A percentile compares a stretch with the other conserved stretches of the same genome.
Conservation (phyloP, 352 stramenopile genomes). For the Globisporangium heterothallicum region DNA sequence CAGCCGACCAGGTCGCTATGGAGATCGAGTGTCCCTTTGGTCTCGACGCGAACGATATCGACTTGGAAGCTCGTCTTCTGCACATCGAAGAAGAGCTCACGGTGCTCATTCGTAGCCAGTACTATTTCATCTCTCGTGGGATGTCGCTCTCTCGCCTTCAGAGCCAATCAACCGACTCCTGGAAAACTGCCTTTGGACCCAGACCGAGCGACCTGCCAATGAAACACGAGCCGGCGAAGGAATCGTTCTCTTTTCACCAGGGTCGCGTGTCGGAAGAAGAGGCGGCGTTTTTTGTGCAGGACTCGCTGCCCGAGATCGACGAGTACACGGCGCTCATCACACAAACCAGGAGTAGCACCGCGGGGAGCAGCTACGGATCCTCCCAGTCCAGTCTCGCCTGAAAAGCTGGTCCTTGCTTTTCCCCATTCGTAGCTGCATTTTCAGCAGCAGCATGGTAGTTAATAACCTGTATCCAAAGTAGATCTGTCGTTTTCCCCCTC, state of each 20-base stretch:
- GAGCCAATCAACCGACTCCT: slow-evolving; percentile 1
- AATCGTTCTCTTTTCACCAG: slow-evolving; percentile 67
- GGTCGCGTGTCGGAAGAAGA: slow-evolving; percentile 45
- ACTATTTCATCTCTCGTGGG: slow-evolving; percentile 73
- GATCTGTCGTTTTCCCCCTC: neutral
- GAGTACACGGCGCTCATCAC: slow-evolving; percentile 67
- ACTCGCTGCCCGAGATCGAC: slow-evolving; percentile 68
- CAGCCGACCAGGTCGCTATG: slow-evolving; percentile 75
- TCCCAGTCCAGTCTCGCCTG: slow-evolving; percentile 16
- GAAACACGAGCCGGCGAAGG: slow-evolving; percentile 15
- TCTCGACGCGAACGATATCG: slow-evolving; percentile 76
- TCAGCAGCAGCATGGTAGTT: too few relatives aligned
- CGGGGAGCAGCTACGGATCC: slow-evolving; percentile 17
- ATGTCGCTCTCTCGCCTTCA: slow-evolving; percentile 17
- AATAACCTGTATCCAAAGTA: too few relatives aligned
- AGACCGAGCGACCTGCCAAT: neutral
- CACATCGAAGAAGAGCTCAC: slow-evolving; percentile 83
- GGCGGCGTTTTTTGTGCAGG: slow-evolving; percentile 21
- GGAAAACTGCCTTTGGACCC: neutral
- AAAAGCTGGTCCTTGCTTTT: neutral
- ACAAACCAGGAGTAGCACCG: slow-evolving; percentile 12
- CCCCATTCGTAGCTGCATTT: neutral
- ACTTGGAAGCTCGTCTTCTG: slow-evolving; percentile 61
- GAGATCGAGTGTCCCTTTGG: slow-evolving; percentile 83
- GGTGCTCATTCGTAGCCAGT: slow-evolving; percentile 72